Conservation (phyloP, 169 alveolate species). For the Cryptosporidium bovis region DNA sequence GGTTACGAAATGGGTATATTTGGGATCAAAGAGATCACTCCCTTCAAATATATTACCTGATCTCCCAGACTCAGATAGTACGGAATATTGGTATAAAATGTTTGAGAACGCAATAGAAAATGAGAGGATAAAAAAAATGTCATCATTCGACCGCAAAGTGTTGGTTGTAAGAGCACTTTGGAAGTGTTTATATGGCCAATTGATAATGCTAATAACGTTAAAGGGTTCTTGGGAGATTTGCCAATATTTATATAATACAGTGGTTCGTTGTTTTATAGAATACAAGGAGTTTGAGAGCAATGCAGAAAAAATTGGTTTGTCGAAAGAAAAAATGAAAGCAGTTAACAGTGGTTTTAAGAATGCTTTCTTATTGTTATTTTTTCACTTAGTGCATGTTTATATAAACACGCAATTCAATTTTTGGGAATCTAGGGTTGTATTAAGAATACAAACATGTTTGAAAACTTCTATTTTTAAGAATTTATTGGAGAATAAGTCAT, state of each 20-base stretch:
- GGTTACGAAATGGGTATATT: conserved; percentile 72
- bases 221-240: conserved; percentile 56
- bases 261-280: conserved; percentile 54
- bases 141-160: conserved; percentile 67
- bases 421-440: conserved; percentile 56
- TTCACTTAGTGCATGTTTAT: conserved; percentile 41
- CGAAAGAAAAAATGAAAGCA: conserved; percentile 1
- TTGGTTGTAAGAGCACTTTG: conserved; percentile 64
- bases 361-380: conserved; percentile 10
- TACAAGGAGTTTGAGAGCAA: conserved; percentile 53
- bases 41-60: conserved; percentile 40
- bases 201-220: conserved; percentile 16
- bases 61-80: conserved; percentile 34
- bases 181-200: conserved; percentile 31
- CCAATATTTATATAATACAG: conserved; percentile 23
- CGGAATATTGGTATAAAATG: conserved; percentile 55
- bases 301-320: conserved; percentile 4
- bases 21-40: conserved; percentile 45
- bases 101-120: conserved; percentile 30
- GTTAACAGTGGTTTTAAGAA: conserved; percentile 23
- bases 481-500: conserved; percentile 40
- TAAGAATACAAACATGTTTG: conserved; percentile 62
- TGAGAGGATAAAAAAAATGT: conserved; percentile 5
- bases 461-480: conserved; percentile 59
- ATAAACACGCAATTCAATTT: conserved; percentile 63